Conservation (phyloP, 2,329 filamentous ascomycete genomes). For the Amylocarpus encephaloides region DNA sequence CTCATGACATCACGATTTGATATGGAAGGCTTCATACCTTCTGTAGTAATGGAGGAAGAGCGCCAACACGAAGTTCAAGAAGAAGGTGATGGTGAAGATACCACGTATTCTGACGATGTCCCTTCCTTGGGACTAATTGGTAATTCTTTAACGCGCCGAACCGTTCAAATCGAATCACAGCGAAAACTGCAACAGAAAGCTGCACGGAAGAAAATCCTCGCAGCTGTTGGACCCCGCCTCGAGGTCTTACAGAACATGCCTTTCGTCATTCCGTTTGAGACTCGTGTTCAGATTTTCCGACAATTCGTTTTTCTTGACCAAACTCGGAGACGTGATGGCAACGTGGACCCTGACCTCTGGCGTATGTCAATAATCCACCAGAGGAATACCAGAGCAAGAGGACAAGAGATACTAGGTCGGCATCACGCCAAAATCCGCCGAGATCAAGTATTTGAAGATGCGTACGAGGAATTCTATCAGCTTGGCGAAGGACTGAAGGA, state of each 20-base stretch:
- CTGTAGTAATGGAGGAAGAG: conserved; percentile 84
- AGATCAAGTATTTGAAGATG: conserved; percentile 76
- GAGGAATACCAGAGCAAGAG: conserved; percentile 11
- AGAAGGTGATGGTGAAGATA: conserved; percentile 49
- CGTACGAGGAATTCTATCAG: conserved; percentile 73
- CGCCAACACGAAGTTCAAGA: conserved; percentile 62
- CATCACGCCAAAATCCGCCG: conserved; percentile 78
- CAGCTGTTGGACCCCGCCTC: conserved; percentile 75
- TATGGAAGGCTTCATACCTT: conserved; percentile 79
- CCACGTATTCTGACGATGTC: conserved; percentile 35
- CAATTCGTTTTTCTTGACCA: conserved; percentile 88
- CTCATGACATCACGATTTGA: conserved; percentile 85
- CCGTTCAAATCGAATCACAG: conserved; percentile 55
- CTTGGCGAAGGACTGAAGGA: conserved; percentile 83
- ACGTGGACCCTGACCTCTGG: conserved; percentile 69
- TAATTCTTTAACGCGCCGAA: conserved; percentile 55
- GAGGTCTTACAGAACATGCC: conserved; percentile 95
- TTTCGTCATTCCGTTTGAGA: conserved; percentile 90
- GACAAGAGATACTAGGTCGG: conserved; percentile 40
- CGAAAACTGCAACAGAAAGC: conserved; percentile 59
- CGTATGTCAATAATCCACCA: conserved; percentile 50
- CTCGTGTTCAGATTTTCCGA: conserved; percentile 84
- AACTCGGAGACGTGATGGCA: conserved; percentile 62
- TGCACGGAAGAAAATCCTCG: conserved; percentile 64
- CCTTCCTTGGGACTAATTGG: conserved; percentile 40